Evolutionary conservation across 2,329 filamentous ascomycete species (phyloP).

Genomic region (Lecanosticta acicola): DNA sequence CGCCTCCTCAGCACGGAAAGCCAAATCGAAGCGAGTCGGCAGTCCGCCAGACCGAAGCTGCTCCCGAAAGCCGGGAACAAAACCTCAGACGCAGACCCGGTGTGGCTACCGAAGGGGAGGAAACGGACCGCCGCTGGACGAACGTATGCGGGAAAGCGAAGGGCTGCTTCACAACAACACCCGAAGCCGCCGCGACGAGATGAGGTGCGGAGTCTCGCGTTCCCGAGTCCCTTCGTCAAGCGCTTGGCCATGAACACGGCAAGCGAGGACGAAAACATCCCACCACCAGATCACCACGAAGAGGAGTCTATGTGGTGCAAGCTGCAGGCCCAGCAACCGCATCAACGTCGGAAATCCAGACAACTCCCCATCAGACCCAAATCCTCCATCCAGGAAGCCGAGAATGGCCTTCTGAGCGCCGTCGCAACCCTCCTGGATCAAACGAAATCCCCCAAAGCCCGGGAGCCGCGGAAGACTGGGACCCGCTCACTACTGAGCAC

Average conservation of each 20-base stretch:
- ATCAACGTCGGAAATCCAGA: conserved; percentile 1
- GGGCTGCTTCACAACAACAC: background rate
- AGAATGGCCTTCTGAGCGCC: conserved; percentile 1
- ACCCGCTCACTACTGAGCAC: conserved; percentile 35
- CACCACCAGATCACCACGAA: too few species aligned
- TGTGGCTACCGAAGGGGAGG: conserved; percentile 15
- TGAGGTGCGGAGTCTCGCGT: background rate
- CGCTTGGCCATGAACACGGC: conserved; percentile 1
- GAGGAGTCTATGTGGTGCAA: background rate
- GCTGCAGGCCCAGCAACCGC: background rate
- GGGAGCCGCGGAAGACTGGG: conserved; percentile 25
- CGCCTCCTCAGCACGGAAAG: conserved; percentile 5
- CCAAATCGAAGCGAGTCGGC: background rate
- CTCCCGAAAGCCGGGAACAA: background rate
- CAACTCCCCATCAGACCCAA: conserved; percentile 7
- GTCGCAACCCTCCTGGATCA: conserved; percentile 1
- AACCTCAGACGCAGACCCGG: conserved; percentile 13
- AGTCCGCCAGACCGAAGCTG: background rate
- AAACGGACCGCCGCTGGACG: conserved; percentile 4
- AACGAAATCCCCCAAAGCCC: background rate
- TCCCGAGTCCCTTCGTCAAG: conserved; percentile 18
- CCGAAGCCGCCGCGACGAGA: background rate
- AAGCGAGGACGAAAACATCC: too few species aligned
- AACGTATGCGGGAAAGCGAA: conserved; percentile 13
- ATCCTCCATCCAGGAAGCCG: conserved; percentile 3